phyloP scores from a whole-genome alignment of 1,284 basidiomycete genomes.

The Tranzscheliella williamsii region DNA sequence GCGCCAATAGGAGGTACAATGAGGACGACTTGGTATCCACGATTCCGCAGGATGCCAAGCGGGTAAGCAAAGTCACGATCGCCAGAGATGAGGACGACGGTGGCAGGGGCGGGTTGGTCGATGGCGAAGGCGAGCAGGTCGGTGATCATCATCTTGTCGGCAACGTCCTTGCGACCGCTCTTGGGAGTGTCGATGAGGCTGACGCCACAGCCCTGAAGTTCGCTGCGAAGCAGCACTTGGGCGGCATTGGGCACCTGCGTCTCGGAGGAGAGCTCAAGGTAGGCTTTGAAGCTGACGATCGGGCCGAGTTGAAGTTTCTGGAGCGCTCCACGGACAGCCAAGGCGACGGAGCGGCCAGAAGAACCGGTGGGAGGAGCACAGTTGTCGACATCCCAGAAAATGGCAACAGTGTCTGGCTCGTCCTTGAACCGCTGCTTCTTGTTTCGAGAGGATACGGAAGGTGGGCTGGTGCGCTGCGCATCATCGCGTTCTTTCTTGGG shows the following conservation, averaged over 20 bases:
- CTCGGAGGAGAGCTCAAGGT: slow-evolving; percentile 48
- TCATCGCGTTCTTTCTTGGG: slow-evolving; percentile 3
- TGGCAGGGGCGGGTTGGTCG: slow-evolving; percentile 46
- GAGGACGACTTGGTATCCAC: slow-evolving; percentile 49
- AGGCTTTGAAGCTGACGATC: slow-evolving; percentile 55
- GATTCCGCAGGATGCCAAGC: slow-evolving; percentile 47
- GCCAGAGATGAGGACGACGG: slow-evolving; percentile 51
- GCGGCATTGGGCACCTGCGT: slow-evolving; percentile 28
- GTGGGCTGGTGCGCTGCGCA: too few relatives aligned
- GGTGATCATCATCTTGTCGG: slow-evolving; percentile 57
- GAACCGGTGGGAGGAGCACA: slow-evolving; percentile 51
- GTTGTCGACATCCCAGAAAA: slow-evolving; percentile 56
- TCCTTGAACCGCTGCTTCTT: slow-evolving; percentile 18
- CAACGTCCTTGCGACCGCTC: slow-evolving; percentile 52
- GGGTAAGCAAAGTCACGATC: slow-evolving; percentile 56
- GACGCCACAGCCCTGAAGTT: slow-evolving; percentile 54
- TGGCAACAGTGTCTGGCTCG: slow-evolving; percentile 32
- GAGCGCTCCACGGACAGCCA: slow-evolving; percentile 37
- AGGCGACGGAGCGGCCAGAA: slow-evolving; percentile 43
- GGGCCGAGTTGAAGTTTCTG: slow-evolving; percentile 35
- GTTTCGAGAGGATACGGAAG: background rate
- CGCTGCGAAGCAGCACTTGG: slow-evolving; percentile 47
- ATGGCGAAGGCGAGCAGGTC: slow-evolving; percentile 52
- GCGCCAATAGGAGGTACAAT: slow-evolving; percentile 51
- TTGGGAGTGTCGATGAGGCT: slow-evolving; percentile 54